Evolutionary conservation across 768 basidiomycete genomes (phyloP).

Genomic region (Royoungia palumana): DNA sequence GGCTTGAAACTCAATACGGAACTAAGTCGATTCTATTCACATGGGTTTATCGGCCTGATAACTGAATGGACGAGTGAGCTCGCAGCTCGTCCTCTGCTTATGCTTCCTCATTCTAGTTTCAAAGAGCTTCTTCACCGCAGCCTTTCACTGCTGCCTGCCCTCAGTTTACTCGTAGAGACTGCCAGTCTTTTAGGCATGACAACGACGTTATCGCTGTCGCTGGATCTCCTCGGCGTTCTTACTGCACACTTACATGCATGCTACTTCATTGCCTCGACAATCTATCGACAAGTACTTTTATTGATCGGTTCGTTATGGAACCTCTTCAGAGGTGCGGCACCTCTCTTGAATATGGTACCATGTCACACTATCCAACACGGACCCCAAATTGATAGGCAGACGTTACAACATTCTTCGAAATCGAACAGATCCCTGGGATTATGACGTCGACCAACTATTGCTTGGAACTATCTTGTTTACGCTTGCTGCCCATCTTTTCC

Average conservation of each 20-base stretch:
- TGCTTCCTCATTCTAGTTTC: constrained; percentile 3
- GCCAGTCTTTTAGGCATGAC: constrained; percentile 51
- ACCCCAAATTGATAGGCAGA: constrained; percentile 55
- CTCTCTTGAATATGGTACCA: background rate
- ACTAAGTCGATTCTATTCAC: constrained; percentile 81
- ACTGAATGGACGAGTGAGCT: constrained; percentile 70
- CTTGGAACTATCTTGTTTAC: constrained; percentile 91
- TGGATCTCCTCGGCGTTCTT: constrained; percentile 63
- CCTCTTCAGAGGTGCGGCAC: constrained; percentile 73
- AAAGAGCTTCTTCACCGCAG: constrained; percentile 22
- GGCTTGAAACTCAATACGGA: constrained; percentile 96
- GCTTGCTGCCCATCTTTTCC: constrained; percentile 72
- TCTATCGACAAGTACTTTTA: constrained; percentile 60
- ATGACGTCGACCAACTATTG: constrained; percentile 91
- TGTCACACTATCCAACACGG: background rate
- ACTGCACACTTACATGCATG: constrained; percentile 72
- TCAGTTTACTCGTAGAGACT: constrained; percentile 35
- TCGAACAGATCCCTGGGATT: constrained; percentile 87
- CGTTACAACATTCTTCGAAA: constrained; percentile 82
- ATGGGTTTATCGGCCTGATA: constrained; percentile 62
- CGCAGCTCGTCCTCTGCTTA: background rate
- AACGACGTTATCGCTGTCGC: constrained; percentile 58
- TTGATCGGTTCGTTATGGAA: constrained; percentile 75
- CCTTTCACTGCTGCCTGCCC: constrained; percentile 19
- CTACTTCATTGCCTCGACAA: constrained; percentile 56